Evolutionary conservation across 176 grass and related monocot species (phyloP).

Genomic region (Oryza meyeriana): DNA sequence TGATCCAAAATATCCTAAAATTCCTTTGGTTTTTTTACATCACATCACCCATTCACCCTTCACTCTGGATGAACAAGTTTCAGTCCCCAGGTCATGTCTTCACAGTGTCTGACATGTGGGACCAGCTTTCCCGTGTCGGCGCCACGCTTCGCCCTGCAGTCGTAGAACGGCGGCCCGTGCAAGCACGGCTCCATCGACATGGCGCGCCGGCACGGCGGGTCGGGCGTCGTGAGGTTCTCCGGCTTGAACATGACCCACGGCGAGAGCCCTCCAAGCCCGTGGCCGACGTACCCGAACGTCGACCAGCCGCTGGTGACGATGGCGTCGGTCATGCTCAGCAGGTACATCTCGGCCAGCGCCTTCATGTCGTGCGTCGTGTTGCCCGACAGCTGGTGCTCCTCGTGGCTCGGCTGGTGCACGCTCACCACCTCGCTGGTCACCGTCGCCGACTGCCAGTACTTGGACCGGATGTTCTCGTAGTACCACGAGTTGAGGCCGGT

Average conservation of each 20-base stretch:
- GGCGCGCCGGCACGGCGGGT: constrained; percentile 29
- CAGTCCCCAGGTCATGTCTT: constrained; percentile 48
- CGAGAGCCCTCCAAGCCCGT: constrained; percentile 43
- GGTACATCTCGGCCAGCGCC: constrained; percentile 62
- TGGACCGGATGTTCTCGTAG: constrained; percentile 55
- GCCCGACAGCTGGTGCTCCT: constrained; percentile 46
- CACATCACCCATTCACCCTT: background rate
- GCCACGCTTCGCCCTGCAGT: constrained; percentile 15
- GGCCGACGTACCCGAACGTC: constrained; percentile 48
- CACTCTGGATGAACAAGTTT: constrained; percentile 49
- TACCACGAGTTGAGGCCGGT: constrained; percentile 44
- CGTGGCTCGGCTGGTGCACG: constrained; percentile 72
- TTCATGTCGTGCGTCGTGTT: constrained; percentile 55
- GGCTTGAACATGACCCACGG: constrained; percentile 60
- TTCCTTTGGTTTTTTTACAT: constrained; percentile 1
- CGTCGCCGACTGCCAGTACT: constrained; percentile 54
- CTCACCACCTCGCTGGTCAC: constrained; percentile 44
- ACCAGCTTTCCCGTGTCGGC: constrained; percentile 37
- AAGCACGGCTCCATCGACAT: constrained; percentile 45
- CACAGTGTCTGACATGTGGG: constrained; percentile 43
- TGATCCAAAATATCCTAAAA: background rate
- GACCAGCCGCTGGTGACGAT: constrained; percentile 56
- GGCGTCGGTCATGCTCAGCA: constrained; percentile 46
- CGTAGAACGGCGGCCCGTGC: constrained; percentile 40
- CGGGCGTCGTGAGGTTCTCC: constrained; percentile 18